Percentiles rank a stretch among this genome's conserved stretches.
phyloP scores from a whole-genome alignment of 2,329 filamentous ascomycete genomes.

The Diaporthe vaccinii region DNA sequence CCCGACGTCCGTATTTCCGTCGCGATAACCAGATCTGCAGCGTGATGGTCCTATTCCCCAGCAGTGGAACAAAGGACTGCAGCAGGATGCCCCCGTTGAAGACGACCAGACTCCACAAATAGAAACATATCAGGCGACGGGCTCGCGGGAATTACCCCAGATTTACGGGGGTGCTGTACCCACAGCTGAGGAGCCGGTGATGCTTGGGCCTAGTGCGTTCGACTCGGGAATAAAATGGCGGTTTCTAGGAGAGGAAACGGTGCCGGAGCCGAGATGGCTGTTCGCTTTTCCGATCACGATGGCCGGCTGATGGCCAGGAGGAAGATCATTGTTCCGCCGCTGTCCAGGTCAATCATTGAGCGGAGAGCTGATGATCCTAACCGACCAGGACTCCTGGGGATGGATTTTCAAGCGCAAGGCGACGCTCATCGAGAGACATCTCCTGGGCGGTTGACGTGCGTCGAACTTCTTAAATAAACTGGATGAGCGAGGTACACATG shows the following conservation, averaged over 20 bases:
- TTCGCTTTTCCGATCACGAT: conserved; percentile 3
- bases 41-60: conserved; percentile 1
- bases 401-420: background rate
- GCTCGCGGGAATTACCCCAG: conserved; percentile 24
- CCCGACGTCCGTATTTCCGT: conserved; percentile 31
- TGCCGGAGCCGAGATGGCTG: conserved; percentile 12
- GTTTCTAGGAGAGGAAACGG: background rate
- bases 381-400: background rate
- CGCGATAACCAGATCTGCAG: conserved; percentile 8
- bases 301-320: background rate
- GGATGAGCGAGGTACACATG: background rate
- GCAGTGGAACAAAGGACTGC: conserved; percentile 9
- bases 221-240: conserved; percentile 8
- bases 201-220: background rate
- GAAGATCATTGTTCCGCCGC: conserved; percentile 14
- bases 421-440: background rate
- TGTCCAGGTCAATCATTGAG: background rate
- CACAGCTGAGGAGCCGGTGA: conserved; percentile 1
- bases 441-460: background rate
- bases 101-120: conserved; percentile 23
- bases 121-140: conserved; percentile 19
- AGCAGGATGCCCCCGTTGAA: background rate
- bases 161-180: conserved; percentile 7
- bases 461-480: background rate
- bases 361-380: background rate